These are phyloP conservation scores for Nidularia pulvinata DNA, from an alignment of 768 basidiomycete species.

Conservation along the genomic window DNA sequence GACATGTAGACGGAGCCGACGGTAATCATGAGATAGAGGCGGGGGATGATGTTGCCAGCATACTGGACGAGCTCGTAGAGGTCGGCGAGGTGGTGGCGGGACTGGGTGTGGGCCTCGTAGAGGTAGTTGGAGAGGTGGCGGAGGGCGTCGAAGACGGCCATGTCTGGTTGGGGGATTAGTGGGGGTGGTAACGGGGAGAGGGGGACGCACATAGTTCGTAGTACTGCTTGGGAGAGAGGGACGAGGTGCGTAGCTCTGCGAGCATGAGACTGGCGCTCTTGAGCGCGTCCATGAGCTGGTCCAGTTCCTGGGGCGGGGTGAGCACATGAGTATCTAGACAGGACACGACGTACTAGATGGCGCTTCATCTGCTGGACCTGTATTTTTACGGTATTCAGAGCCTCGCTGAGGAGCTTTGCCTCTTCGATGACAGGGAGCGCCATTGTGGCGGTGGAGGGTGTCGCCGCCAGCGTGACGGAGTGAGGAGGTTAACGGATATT, in stretches of 20 bases:
- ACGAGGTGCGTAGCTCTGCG: slow-evolving; percentile 91
- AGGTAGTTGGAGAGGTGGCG: slow-evolving; percentile 96
- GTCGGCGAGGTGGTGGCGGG: slow-evolving; percentile 95
- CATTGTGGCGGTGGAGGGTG: slow-evolving; percentile 23
- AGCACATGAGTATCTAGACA: slow-evolving; percentile 3
- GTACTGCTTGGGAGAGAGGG: slow-evolving; percentile 95
- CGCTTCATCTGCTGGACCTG: slow-evolving; percentile 96
- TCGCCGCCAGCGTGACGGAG: slow-evolving; percentile 6
- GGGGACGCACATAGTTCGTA: slow-evolving; percentile 87
- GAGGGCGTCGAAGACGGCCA: slow-evolving; percentile 98
- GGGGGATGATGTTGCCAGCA: slow-evolving; percentile 93
- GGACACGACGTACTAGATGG: slow-evolving; percentile 64
- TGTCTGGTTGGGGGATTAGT: slow-evolving; percentile 57
- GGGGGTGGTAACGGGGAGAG: background rate
- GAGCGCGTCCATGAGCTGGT: slow-evolving; percentile 98
- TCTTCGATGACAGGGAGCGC: slow-evolving; percentile 61
- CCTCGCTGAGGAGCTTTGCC: slow-evolving; percentile 85
- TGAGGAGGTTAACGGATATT: too few species aligned
- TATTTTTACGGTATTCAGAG: slow-evolving; percentile 83
- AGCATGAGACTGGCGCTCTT: slow-evolving; percentile 98
- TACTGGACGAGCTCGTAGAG: slow-evolving; percentile 99
- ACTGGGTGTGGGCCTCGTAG: slow-evolving; percentile 91
- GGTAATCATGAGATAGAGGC: slow-evolving; percentile 98
- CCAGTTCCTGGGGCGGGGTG: slow-evolving; percentile 64
- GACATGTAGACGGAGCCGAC: slow-evolving; percentile 99